Evolutionary conservation across 2,329 filamentous ascomycete genomes (phyloP).

Genomic region (Colletotrichum sp.): DNA sequence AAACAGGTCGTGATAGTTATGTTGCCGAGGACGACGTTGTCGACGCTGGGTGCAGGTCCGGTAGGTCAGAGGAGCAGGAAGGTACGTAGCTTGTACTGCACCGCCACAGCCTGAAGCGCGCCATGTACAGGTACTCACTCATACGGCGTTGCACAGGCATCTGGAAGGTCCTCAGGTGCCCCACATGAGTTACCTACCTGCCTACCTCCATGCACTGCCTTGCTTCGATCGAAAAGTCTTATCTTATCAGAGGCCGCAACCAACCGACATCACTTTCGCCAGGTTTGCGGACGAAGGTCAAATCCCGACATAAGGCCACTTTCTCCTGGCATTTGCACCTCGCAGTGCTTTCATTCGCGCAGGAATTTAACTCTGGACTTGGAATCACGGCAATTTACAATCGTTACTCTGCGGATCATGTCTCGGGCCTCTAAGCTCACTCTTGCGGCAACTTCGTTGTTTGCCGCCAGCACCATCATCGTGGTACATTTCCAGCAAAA

Average conservation of each 20-base stretch:
- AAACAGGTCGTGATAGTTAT: not conserved
- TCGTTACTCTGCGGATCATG: conserved; percentile 58
- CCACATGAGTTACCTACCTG: not conserved
- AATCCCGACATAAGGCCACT: not conserved
- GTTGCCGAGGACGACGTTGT: not conserved
- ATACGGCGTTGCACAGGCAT: not conserved
- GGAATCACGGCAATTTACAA: not conserved
- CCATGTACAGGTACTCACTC: not conserved
- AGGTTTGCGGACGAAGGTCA: not conserved
- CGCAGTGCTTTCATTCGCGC: not conserved
- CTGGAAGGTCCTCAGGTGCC: not conserved
- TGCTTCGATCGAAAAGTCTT: not conserved
- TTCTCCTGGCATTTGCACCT: not conserved
- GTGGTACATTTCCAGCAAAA: conserved; percentile 92
- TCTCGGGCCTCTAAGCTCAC: conserved; percentile 90
- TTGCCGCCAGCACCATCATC: conserved; percentile 77
- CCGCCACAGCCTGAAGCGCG: not conserved
- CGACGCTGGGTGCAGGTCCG: not conserved
- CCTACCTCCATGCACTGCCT: not conserved
- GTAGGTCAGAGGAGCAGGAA: not conserved
- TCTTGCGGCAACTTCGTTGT: conserved; percentile 76
- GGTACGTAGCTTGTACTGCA: not conserved
- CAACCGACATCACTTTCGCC: not conserved
- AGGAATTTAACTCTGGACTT: not conserved
- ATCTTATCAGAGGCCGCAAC: not conserved